phyloP scores from a whole-genome alignment of 2,329 filamentous ascomycete species.

The Fusarium goolgardi region DNA sequence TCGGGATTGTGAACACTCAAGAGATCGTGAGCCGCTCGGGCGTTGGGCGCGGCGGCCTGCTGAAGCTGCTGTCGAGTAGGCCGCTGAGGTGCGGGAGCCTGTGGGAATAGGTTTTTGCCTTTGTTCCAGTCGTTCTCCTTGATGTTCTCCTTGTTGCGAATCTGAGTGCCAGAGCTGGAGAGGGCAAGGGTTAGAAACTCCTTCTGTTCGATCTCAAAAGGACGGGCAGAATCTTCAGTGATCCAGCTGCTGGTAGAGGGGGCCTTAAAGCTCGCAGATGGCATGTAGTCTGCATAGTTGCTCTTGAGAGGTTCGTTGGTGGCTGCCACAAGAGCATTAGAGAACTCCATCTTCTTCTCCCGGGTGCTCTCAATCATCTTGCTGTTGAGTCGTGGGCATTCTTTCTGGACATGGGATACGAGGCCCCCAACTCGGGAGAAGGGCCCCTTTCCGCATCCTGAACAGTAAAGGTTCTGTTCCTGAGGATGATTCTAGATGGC shows the following conservation, averaged over 20 bases:
- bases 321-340: constrained; percentile 45
- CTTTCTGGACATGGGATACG: constrained; percentile 59
- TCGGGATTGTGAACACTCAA: constrained; percentile 58
- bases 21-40: constrained; percentile 18
- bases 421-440: constrained; percentile 55
- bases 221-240: background rate
- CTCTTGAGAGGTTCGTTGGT: constrained; percentile 47
- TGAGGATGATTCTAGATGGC: constrained; percentile 53
- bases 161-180: constrained; percentile 1
- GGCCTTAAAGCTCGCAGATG: background rate
- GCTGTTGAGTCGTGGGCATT: constrained; percentile 54
- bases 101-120: constrained; percentile 41
- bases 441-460: constrained; percentile 55
- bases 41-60: constrained; percentile 24
- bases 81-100: constrained; percentile 36
- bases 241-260: background rate
- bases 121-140: constrained; percentile 28
- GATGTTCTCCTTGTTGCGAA: constrained; percentile 15
- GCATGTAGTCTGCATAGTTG: constrained; percentile 48
- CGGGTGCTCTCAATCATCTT: constrained; percentile 51
- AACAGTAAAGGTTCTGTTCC: constrained; percentile 58
- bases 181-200: constrained; percentile 34
- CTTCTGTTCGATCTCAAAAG: constrained; percentile 21
- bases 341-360: constrained; percentile 54
- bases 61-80: constrained; percentile 39